phyloP scores from a whole-genome alignment of 1,284 basidiomycete species.

The Malassezia obtusa region DNA sequence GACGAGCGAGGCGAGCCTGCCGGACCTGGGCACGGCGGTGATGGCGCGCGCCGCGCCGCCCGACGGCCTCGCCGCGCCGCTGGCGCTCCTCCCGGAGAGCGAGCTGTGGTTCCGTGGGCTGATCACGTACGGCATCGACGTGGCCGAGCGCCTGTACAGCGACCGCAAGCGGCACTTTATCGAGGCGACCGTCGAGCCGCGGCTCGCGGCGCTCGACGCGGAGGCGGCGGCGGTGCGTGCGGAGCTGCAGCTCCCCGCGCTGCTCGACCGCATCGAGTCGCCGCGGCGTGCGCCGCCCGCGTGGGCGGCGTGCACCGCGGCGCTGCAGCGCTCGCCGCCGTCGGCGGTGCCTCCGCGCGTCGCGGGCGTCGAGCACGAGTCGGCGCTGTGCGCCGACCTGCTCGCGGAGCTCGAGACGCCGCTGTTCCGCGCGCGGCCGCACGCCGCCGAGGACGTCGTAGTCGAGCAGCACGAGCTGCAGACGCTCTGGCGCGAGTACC shows the following conservation, averaged over 20 bases:
- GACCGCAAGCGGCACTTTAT: conserved; percentile 69
- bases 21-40: conserved; percentile 59
- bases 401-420: conserved; percentile 57
- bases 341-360: conserved; percentile 49
- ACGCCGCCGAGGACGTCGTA: conserved; percentile 52
- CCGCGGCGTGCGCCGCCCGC: conserved; percentile 78
- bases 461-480: conserved; percentile 49
- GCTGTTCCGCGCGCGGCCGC: conserved; percentile 52
- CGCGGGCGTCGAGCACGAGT: conserved; percentile 63
- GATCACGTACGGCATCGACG: conserved; percentile 74
- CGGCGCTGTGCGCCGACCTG: conserved; percentile 57
- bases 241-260: conserved; percentile 68
- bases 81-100: conserved; percentile 20
- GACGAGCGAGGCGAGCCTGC: conserved; percentile 62
- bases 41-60: conserved; percentile 63
- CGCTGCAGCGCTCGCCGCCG: background rate
- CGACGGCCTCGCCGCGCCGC: conserved; percentile 52
- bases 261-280: conserved; percentile 76
- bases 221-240: conserved; percentile 58
- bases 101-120: conserved; percentile 62
- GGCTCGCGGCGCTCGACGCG: conserved; percentile 61
- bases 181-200: conserved; percentile 59
- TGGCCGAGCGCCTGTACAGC: conserved; percentile 81
- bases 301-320: conserved; percentile 58
- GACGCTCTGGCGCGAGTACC: conserved; percentile 23